Conservation (phyloP, 139 green algal genomes). For the Zygnema cylindricum region DNA sequence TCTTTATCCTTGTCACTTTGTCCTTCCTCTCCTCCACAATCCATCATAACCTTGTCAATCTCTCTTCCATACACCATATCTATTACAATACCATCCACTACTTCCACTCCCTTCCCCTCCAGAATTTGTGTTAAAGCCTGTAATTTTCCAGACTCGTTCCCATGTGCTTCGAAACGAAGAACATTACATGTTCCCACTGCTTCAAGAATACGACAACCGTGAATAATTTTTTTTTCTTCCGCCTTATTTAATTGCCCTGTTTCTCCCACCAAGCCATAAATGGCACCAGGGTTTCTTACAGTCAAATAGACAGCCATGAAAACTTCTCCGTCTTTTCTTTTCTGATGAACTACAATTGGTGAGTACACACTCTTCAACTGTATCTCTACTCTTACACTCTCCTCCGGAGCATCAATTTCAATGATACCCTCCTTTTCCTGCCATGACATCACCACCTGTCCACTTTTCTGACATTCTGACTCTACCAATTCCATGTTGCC, state of each 20-base stretch:
- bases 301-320: too few relatives aligned
- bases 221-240: too few relatives aligned
- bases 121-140: background rate
- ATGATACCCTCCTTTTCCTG: background rate
- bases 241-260: too few relatives aligned
- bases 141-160: background rate
- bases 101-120: background rate
- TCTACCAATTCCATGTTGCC: background rate
- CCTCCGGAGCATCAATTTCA: background rate
- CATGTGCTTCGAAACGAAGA: too few relatives aligned
- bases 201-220: too few relatives aligned
- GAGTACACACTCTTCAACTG: background rate
- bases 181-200: too few relatives aligned
- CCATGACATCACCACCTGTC: background rate
- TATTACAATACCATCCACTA: background rate
- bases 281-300: too few relatives aligned
- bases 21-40: background rate
- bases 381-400: background rate
- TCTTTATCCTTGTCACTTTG: background rate
- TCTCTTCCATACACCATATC: background rate
- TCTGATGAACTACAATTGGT: background rate
- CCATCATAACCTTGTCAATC: background rate
- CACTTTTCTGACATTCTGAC: background rate
- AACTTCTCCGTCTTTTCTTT: too few relatives aligned
- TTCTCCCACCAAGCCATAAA: too few relatives aligned